Conservation (phyloP, 2,329 filamentous ascomycete species). For the Cladophialophora yegresii region DNA sequence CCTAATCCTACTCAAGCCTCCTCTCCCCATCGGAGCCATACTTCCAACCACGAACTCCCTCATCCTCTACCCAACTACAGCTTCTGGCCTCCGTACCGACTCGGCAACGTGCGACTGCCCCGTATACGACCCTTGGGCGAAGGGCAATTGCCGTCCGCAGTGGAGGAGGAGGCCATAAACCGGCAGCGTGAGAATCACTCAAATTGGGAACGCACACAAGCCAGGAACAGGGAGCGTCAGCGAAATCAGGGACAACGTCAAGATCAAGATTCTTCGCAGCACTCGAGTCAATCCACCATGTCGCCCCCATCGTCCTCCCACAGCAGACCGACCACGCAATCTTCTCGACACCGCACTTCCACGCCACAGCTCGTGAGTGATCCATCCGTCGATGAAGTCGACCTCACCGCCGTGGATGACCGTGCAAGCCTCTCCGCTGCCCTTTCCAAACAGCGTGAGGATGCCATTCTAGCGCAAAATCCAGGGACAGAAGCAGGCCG, state of each 20-base stretch:
- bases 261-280: constrained; percentile 7
- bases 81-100: constrained; percentile 9
- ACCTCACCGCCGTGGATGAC: constrained; percentile 52
- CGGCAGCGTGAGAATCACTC: constrained; percentile 33
- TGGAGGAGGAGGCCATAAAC: constrained; percentile 31
- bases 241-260: constrained; percentile 1
- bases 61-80: background rate
- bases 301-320: constrained; percentile 27
- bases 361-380: constrained; percentile 2
- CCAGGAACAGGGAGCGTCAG: constrained; percentile 26
- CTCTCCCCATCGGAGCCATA: background rate
- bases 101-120: background rate
- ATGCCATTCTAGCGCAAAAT: constrained; percentile 51
- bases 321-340: background rate
- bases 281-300: constrained; percentile 9
- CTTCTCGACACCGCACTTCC: constrained; percentile 1
- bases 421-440: constrained; percentile 47
- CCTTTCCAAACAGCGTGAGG: constrained; percentile 56
- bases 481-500: constrained; percentile 39
- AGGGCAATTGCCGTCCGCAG: constrained; percentile 13
- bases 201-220: constrained; percentile 31
- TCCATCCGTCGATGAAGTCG: constrained; percentile 50
- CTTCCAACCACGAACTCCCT: constrained; percentile 4
- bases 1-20: constrained; percentile 8
- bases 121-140: constrained; percentile 1